phyloP scores from a whole-genome alignment of 495 filamentous ascomycete genomes.

The Hypoxylon fuscum region DNA sequence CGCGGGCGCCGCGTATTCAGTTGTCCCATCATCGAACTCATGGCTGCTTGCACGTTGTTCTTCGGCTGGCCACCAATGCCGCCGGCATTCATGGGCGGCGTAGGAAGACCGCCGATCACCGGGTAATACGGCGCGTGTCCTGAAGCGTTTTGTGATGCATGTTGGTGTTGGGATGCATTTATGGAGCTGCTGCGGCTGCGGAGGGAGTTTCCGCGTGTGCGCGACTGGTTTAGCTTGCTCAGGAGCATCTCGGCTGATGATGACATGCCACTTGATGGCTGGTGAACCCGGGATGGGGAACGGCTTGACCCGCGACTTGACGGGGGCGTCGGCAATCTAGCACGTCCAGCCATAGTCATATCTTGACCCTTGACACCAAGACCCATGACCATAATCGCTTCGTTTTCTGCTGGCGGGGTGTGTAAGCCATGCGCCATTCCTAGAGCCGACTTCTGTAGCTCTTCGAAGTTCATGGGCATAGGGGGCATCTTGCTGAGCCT shows the following conservation, averaged over 20 bases:
- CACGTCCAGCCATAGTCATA: slow-evolving; percentile 1
- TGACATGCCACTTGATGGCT: slow-evolving; percentile 23
- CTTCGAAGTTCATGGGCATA: slow-evolving; percentile 47
- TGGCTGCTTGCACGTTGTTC: slow-evolving; percentile 11
- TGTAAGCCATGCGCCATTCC: slow-evolving; percentile 27
- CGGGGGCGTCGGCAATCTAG: slow-evolving; percentile 46
- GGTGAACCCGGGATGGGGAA: slow-evolving; percentile 26
- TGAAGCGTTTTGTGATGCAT: not conserved
- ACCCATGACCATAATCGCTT: slow-evolving; percentile 11
- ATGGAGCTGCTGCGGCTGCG: slow-evolving; percentile 18
- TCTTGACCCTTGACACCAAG: slow-evolving; percentile 24
- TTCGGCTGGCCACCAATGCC: not conserved
- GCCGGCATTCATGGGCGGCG: slow-evolving; percentile 11
- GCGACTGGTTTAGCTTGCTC: slow-evolving; percentile 36
- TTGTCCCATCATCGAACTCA: slow-evolving; percentile 23
- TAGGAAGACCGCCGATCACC: slow-evolving; percentile 27
- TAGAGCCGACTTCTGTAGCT: slow-evolving; percentile 35
- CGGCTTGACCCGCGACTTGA: slow-evolving; percentile 42
- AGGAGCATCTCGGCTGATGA: slow-evolving; percentile 33
- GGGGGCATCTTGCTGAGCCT: slow-evolving; percentile 54
- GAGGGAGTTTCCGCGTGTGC: slow-evolving; percentile 11
- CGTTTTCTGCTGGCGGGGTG: slow-evolving; percentile 37
- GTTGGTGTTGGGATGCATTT: not conserved
- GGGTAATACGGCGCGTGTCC: slow-evolving; percentile 28
- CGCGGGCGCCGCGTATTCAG: slow-evolving; percentile 18